These are phyloP conservation scores for Ogataea salicorniae DNA, from an alignment of 805 yeast species.

Conservation along the genomic window DNA sequence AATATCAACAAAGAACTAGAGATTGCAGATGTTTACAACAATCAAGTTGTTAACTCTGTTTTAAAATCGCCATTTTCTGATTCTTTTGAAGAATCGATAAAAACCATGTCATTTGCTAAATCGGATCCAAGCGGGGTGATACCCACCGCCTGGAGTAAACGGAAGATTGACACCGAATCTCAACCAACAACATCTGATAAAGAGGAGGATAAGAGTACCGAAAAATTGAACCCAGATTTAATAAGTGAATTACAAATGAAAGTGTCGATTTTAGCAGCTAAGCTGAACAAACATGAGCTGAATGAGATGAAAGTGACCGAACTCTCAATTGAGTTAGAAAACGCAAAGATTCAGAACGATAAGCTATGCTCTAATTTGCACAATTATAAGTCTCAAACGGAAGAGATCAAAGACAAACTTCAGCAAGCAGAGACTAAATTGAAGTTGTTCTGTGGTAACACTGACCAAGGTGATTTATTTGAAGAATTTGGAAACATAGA, in stretches of 20 bases:
- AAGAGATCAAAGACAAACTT: constrained; percentile 1
- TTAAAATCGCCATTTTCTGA: too few relatives aligned
- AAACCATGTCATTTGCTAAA: too few relatives aligned
- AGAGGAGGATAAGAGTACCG: background rate
- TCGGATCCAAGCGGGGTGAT: too few relatives aligned
- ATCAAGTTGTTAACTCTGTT: too few relatives aligned
- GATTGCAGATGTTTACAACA: background rate
- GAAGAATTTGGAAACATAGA: constrained; percentile 11
- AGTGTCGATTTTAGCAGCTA: constrained; percentile 40
- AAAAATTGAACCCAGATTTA: background rate
- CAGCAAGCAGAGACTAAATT: constrained; percentile 5
- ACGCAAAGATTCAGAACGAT: constrained; percentile 21
- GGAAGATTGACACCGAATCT: too few relatives aligned
- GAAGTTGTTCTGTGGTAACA: constrained; percentile 8
- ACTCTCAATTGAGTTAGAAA: constrained; percentile 18
- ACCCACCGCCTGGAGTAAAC: too few relatives aligned
- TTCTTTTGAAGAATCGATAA: too few relatives aligned
- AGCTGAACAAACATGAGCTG: constrained; percentile 31
- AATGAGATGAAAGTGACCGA: constrained; percentile 27
- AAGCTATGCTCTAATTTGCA: constrained; percentile 12
- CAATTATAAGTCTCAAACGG: constrained; percentile 8
- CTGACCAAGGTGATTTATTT: constrained; percentile 2
- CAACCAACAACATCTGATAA: background rate
- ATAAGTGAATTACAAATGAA: constrained; percentile 43
- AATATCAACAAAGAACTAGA: background rate